Base-by-base conservation (phyloP, 23 red algal genomes). In the Cyanidiococcus yangmingshanensis region DNA sequence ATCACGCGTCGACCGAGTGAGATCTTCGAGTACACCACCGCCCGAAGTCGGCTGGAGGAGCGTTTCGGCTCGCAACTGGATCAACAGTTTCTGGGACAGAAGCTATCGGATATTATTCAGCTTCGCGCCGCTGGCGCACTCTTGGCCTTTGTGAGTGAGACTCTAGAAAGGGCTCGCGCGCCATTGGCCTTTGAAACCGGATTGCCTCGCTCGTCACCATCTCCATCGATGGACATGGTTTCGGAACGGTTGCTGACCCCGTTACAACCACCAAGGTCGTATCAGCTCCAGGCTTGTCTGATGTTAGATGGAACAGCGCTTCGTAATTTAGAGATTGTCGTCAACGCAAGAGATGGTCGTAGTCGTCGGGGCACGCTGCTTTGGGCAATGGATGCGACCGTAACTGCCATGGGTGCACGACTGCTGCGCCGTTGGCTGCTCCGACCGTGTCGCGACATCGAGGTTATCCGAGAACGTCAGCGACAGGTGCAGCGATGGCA, bases 371-470 rank as follows among this genome's bases (percentile, higher is more conserved):
- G 92, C 51, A 76, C 84, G 12, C 75, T 96, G 26, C 76, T 85
- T 41, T 88, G 84, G 88, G 84, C 88, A 15, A 27, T 96, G 38
- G 88, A 91, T 57, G 39, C 87, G 59, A 96, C 92, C 15, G 57
- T 80, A 0, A 90, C 92, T 40, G 59, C 81, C 41, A 89, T 91
- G 80, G 92, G 92, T 37, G 76, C 80, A 0, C 77, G 92, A 7
- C 76, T 84, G 63, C 76, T 96, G 32, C 83, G 92, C 21, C 17
- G 76, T 15, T 96, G 92, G 92, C 80, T 96, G 30, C 38, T 87
- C 37, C 76, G 75, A 29, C 92, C 92, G 35, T 75, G 79, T 1
- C 40, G 54, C 25, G 51, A 78, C 77, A 15, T 68, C 1, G 15
- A 39, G 21, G 39, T 50, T 12, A 91, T 96, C 76, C 24, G 2